Evolutionary conservation across 1,284 basidiomycete species (phyloP), one percentile per base, ranked within the genome.

Genomic region (Boletus smithii): DNA sequence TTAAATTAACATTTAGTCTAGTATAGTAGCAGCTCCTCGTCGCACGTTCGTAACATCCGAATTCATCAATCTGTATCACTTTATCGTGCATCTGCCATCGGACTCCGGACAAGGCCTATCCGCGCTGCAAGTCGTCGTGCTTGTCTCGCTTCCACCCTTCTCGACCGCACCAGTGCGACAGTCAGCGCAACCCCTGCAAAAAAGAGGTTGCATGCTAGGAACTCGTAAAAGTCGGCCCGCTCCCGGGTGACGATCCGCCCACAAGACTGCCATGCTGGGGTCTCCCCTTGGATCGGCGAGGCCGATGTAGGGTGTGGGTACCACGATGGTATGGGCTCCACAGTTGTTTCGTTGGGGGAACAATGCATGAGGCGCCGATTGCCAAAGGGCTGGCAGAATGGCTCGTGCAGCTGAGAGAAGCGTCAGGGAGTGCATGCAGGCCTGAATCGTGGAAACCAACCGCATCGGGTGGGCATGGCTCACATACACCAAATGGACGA

Each of bases 371-470:
- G 75, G 16, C 88, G 80, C 29, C 92, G 80, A 67, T 93, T 94
- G 35, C 92, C 91, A 61, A 92, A 95, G 6, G 92, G 91, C 61
- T 89, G 81, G 68, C 91, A 95, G 68, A 88, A 95, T 2, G 91
- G 91, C 71, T 93, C 80, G 56, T 83, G 71, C 20, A 89, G 73
- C 91, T 94, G 56, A 10, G 37, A 16, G n/a, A 39, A 17, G 32
- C 22, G 30, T 66, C 38, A 59, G 47, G 23, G 44, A 17, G 40
- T 36, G 16, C 35, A 33, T 13, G 16, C 24, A 18, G 17, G 18
- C 47, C 30, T 32, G 39, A 22, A 34, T 34, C 26, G 44, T 33
- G 27, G 23, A 44, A 9, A 77, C 85, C 54, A 63, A 93, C 91
- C 42, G 83, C 78, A 53, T 88, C 83, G 14, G 74, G 67, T 17